Base-by-base conservation (phyloP, 2,329 filamentous ascomycete genomes). In the Epichloe aotearoae region DNA sequence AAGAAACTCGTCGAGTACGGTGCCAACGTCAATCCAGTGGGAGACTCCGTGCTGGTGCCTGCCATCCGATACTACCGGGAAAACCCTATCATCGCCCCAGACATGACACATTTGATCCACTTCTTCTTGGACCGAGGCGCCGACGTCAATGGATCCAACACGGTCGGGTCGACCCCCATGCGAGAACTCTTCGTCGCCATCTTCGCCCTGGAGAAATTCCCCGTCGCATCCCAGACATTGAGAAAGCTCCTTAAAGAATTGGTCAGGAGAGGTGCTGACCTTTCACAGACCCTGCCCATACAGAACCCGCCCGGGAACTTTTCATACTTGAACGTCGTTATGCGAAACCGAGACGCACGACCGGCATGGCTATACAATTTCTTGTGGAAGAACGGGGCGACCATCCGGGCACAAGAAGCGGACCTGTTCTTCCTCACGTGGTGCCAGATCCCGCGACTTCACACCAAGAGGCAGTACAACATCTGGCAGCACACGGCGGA, bases 281-380 rank as follows among this genome's bases (percentile, higher is more conserved):
- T 41, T 26, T 40, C 20, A 15, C 48, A 17, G 19, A 3, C 17
- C 20, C 7, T 26, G 17, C 40, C 40, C 10, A 4, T 4, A 15
- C 48, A 14, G 19, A 3, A 14, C 20, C 7, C 17, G 17, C 40
- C 40, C 10, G 14, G 3, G 4, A 11, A 14, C 2, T 2, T 12
- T 19, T 45, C 48, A 26, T 34, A 36, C 10, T 19, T 50, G 7
- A 3, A n/a, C 34, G 5, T 2, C 3, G 40, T 40, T 20, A 34
- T 46, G 48, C 34, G 11, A 1, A 19, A 20, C 14, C 6, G n/a
- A 36, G 19, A 49, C 48, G 41, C 48, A 20, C 15, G 39, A 8
- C 48, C 48, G 33, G 20, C 20, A 11, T 50, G 48, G 48, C 42
- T 50, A n/a, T 50, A 46, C 42, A 6, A 30, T 5, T 37, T 39